Base-by-base conservation (phyloP, 352 stramenopile species). In the Pythium catenulatum region DNA sequence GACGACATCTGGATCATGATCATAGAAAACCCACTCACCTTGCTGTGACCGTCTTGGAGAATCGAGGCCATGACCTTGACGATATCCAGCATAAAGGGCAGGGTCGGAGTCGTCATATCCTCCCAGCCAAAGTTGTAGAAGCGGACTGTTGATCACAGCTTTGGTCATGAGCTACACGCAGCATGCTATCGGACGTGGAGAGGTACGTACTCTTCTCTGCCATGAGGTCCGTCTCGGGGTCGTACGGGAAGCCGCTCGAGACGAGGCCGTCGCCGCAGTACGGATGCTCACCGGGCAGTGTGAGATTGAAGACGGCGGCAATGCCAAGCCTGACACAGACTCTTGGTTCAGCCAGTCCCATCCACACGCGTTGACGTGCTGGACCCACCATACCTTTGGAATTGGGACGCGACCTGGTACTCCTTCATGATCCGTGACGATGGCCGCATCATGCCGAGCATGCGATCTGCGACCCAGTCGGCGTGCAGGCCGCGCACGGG, bases 71-170 rank as follows among this genome's bases (percentile, higher is more conserved):
- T 96, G 41, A 98, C 95, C 70, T 96, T 96, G 68, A 96, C 94
- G 58, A 99, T 97, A 70, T 98, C 93, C 58, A 97, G 91, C 94
- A 98, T 98, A 77, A 97, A 93, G n/a, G 90, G 59, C 21, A 98
- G 83, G 50, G 94, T 93, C 5, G 96, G 96, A 1, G 94, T 97
- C n/a, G 96, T 99, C 96, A 98, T 99, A 74, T 98, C 96, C 86
- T 98, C 95, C 96, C 96, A 99, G 2, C 94, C 94, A 90, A 98
- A 99, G 79, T 99, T 99, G 89, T 96, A 98, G 85, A 98, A 98
- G 23, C 91, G 93, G 68, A 99, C 96, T 98, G 74, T 19, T 19
- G 11, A 34, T 6, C 59, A 66, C 39, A n/a, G n/a, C n/a, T n/a
- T n/a, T n/a, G n/a, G n/a, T n/a, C n/a, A n/a, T n/a, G n/a, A n/a